phyloP scores from a whole-genome alignment of 1,284 basidiomycete genomes.

The Macrocystidia cucumis region DNA sequence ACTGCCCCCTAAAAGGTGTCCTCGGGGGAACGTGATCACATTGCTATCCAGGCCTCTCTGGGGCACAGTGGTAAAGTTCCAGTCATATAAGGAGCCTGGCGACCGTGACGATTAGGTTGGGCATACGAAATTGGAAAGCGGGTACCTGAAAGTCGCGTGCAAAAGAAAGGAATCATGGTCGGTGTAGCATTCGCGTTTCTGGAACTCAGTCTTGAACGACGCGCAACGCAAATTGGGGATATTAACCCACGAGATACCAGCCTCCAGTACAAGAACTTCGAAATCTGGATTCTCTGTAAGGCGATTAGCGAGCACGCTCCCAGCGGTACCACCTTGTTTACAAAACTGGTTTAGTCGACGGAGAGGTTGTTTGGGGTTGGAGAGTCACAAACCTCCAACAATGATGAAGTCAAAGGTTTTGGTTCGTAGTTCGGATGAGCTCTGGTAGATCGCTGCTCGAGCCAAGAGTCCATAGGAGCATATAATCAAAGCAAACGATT shows the following conservation, averaged over 20 bases:
- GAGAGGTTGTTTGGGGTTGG: too few species aligned
- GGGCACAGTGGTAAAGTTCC: conserved; percentile 10
- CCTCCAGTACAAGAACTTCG: conserved; percentile 33
- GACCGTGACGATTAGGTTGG: conserved; percentile 1
- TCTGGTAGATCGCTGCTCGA: too few species aligned
- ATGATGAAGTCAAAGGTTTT: conserved; percentile 11
- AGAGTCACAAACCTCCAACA: conserved; percentile 10
- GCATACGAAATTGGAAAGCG: conserved; percentile 4
- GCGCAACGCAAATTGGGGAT: too few species aligned
- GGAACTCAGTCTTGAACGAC: too few species aligned
- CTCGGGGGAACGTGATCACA: conserved; percentile 12
- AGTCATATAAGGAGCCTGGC: neutral
- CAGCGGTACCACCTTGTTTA: neutral
- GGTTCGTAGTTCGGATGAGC: neutral
- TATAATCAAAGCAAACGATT: neutral
- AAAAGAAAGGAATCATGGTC: neutral
- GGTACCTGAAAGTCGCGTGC: neutral
- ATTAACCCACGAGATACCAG: conserved; percentile 15
- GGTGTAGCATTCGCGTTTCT: neutral
- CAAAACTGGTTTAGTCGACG: too few species aligned
- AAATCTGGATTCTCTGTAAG: conserved; percentile 30
- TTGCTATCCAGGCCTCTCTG: conserved; percentile 12
- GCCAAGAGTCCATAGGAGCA: too few species aligned
- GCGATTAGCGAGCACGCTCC: conserved; percentile 26
- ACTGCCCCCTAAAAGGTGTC: conserved; percentile 15